Base-by-base conservation (phyloP, 2,329 filamentous ascomycete species). In the Phyllosticta citriasiana region DNA sequence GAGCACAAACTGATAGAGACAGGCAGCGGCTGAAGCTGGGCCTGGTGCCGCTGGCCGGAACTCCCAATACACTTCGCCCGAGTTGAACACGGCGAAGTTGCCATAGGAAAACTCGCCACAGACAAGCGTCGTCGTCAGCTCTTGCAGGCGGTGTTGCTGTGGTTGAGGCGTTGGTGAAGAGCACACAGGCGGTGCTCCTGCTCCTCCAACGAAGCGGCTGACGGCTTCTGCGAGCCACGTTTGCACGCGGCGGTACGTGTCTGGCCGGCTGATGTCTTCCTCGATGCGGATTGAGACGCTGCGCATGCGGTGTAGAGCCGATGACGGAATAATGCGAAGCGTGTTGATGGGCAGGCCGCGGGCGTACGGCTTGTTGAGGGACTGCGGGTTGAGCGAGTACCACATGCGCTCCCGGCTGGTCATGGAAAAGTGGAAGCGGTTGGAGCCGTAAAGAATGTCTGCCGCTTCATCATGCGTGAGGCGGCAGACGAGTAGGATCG, bases 381-480 rank as follows among this genome's bases (percentile, higher is more conserved):
- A 40, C 53, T 52, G 16, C 14, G 25, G 25, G 53, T 33, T 27
- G 24, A 26, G 9, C 22, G 53, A n/a, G 53, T 27, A 14, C 59
- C 59, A 61, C 26, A 53, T 33, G 55, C 59, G 55, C 55, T 60
- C 58, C 19, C 52, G 53, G 47, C 47, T 53, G 24, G 59, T 61
- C 25, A 63, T 40, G 1, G 26, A 8, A 59, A 63, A 63, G 55
- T 66, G 65, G 62, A 66, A 66, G 19, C 61, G 62, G 35, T 66
- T 66, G 30, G 59, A 58, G 9, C 57, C 64, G 57, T 65, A 66
- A 22, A 66, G 63, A 9, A 65, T 54, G 30, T 61, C 60, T 22
- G 63, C 57, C 12, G 64, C 63, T 62, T 66, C 65, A 52, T 64
- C 63, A 51, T 66, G 63, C 10, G 64, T 52, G 24, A 63, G 64